Base-by-base conservation (phyloP, 73 alveolate species). In the Durusdinium trenchii region DNA sequence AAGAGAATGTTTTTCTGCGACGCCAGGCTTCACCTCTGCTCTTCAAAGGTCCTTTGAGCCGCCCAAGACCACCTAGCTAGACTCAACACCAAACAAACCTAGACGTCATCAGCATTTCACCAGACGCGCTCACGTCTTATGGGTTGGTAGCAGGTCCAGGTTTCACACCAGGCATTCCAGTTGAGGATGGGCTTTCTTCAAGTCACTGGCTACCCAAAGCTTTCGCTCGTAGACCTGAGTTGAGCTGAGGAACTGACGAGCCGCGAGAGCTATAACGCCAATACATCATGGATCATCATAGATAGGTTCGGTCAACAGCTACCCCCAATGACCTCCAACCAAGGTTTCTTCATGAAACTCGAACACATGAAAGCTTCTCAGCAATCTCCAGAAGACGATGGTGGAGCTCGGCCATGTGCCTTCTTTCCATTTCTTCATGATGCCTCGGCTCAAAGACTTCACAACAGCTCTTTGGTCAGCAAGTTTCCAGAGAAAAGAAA, bases 361-460 rank as follows among this genome's bases (percentile, higher is more conserved):
- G 69, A 12, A 12, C 69, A 12, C 32, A 16, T 12, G 32, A 23
- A 57, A 57, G 69, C 69, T 12, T 16, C 12, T 12, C 12, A 57
- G 12, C 23, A 57, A 23, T 57, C 69, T 16, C 69, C 12, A 23
- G 94, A 50, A 84, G 52, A 84, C 95, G 45, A 86, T 86, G 83
- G 95, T 86, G 42, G 95, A 86, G 36, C n/a, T 42, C 35, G 95
- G 95, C 95, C 95, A 86, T 43, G 48, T 61, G 45, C 95, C 95
- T 42, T 86, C 95, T 47, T 86, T 60, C 64, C 40, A 35, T 36
- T 86, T 86, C 62, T 67, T 60, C 57, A 54, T 32, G 64, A 86
- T 86, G 47, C n/a, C 36, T 67, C 46, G 36, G 30, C 81, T 18
- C 30, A 38, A 35, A 35, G 81, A 38, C 36, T 67, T 18, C 81